These are phyloP conservation scores for Bipolaris victoriae DNA, from an alignment of 2,329 filamentous ascomycete genomes.

Conservation along the genomic window DNA sequence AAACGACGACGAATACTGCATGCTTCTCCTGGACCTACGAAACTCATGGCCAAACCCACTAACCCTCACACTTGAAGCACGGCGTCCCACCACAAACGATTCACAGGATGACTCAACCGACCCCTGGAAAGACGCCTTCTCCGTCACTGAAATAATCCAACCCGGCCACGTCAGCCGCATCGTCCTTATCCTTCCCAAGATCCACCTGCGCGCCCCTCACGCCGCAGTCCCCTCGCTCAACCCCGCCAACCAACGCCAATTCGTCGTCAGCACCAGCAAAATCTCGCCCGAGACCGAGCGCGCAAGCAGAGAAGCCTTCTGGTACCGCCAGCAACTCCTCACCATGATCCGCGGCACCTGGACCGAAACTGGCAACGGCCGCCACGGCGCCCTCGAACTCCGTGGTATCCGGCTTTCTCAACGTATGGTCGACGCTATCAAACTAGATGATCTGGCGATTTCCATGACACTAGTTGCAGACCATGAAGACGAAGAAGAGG, in stretches of 20 bases:
- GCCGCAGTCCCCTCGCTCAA: conserved; percentile 80
- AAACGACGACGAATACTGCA: conserved; percentile 69
- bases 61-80: conserved; percentile 65
- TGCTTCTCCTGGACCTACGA: conserved; percentile 81
- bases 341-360: conserved; percentile 74
- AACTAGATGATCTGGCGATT: conserved; percentile 75
- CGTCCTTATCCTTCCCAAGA: conserved; percentile 74
- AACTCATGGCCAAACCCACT: conserved; percentile 90
- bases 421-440: conserved; percentile 83
- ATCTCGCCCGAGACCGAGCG: conserved; percentile 81
- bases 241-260: conserved; percentile 84
- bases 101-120: conserved; percentile 13
- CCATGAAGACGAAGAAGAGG: conserved; percentile 12
- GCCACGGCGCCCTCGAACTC: conserved; percentile 74
- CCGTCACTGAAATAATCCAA: conserved; percentile 56
- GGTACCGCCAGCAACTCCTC: conserved; percentile 85
- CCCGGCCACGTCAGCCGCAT: conserved; percentile 72
- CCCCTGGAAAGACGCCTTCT: conserved; percentile 23
- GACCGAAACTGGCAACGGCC: conserved; percentile 62
- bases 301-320: conserved; percentile 81
- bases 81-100: conserved; percentile 25
- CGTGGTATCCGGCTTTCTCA: conserved; percentile 74
- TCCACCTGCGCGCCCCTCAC: conserved; percentile 78
- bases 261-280: conserved; percentile 82
- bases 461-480: conserved; percentile 55